These are phyloP conservation scores for Ricinus communis DNA, from an alignment of 345 rosid genomes.

Conservation along the genomic window DNA sequence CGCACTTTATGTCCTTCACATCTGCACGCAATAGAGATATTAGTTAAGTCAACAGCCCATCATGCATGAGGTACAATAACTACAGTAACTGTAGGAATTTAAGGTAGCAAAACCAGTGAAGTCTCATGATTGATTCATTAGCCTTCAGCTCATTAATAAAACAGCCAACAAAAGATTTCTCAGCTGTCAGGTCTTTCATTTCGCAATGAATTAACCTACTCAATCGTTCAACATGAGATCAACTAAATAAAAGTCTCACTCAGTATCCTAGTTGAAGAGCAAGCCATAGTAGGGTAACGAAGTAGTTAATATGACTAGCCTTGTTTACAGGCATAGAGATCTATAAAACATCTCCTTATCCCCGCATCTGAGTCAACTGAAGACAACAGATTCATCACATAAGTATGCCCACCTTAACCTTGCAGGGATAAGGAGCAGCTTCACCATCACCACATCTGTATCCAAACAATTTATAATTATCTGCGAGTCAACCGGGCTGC, in stretches of 20 bases:
- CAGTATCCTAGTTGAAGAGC: too few species aligned
- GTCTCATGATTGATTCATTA: too few species aligned
- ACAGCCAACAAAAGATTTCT: too few species aligned
- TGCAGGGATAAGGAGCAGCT: conserved; percentile 94
- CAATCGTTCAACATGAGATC: too few species aligned
- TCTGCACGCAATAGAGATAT: conserved; percentile 49
- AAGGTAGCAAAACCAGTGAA: conserved; percentile 13
- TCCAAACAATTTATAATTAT: conserved; percentile 40
- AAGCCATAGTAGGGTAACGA: too few species aligned
- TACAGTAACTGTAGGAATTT: not conserved
- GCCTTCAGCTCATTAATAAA: too few species aligned
- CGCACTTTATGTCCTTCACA: conserved; percentile 99
- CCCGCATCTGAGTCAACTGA: conserved; percentile 81
- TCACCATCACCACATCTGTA: conserved; percentile 41
- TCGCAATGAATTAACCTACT: too few species aligned
- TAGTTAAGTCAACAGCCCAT: conserved; percentile 18
- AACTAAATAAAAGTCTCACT: not conserved
- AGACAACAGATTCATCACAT: conserved; percentile 75
- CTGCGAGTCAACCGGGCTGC: conserved; percentile 92
- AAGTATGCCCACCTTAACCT: conserved; percentile 98
- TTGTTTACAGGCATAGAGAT: too few species aligned
- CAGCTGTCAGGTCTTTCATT: conserved; percentile 9
- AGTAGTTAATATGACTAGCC: not conserved
- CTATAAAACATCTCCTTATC: conserved; percentile 62
- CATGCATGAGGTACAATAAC: not conserved